phyloP scores from a whole-genome alignment of 441 rosid genomes.

The Omphalea diandra region DNA sequence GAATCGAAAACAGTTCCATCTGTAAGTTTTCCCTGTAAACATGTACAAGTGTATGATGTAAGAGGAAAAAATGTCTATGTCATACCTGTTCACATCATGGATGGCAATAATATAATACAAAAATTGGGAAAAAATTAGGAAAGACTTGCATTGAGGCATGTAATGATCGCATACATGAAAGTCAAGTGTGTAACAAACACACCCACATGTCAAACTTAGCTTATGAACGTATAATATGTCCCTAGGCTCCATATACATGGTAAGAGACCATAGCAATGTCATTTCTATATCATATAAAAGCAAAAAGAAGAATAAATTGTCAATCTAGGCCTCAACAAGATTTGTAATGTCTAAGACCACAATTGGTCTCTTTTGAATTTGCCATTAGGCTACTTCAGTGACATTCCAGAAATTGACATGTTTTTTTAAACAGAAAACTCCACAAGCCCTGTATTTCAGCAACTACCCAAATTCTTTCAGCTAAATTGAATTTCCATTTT shows the following conservation, averaged over 20 bases:
- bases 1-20: slow-evolving; percentile 94
- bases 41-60: background rate
- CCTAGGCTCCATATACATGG: background rate
- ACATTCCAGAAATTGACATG: background rate
- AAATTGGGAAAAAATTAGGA: no score
- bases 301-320: background rate
- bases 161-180: background rate
- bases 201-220: background rate
- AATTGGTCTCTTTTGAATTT: background rate
- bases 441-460: background rate
- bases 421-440: background rate
- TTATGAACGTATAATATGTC: background rate
- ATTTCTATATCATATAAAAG: background rate
- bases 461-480: background rate
- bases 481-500: background rate
- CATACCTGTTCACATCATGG: background rate
- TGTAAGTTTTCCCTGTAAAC: slow-evolving; percentile 74
- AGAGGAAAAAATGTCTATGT: slow-evolving; percentile 1
- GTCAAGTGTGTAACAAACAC: background rate
- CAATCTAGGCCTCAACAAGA: background rate
- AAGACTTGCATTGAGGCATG: no score
- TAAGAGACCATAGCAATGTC: background rate
- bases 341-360: background rate
- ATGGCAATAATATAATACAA: background rate
- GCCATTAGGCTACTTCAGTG: background rate